Evolutionary conservation across 2,329 filamentous ascomycete genomes (phyloP).

Genomic region (Clonostachys chloroleuca): DNA sequence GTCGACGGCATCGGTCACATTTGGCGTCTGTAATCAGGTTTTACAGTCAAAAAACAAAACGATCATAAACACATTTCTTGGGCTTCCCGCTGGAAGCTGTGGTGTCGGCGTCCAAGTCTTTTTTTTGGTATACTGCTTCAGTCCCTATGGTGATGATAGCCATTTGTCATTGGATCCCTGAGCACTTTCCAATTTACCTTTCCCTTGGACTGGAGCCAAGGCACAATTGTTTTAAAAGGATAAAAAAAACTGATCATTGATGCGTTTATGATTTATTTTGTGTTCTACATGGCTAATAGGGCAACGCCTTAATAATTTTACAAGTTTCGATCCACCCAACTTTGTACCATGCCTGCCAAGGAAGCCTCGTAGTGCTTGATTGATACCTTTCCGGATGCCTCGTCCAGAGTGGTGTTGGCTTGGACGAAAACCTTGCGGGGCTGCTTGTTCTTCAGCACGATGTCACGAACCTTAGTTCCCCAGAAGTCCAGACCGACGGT

Average conservation of each 20-base stretch:
- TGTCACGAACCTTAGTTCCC: constrained; percentile 71
- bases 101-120: too few relatives aligned
- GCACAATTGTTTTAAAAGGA: neutral
- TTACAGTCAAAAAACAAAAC: constrained; percentile 53
- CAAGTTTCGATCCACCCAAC: constrained; percentile 63
- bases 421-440: constrained; percentile 92
- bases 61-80: constrained; percentile 22
- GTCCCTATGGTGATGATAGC: too few relatives aligned
- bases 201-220: neutral
- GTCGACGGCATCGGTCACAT: constrained; percentile 61
- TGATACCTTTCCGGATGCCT: constrained; percentile 63
- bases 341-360: constrained; percentile 76
- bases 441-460: constrained; percentile 73
- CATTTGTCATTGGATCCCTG: too few relatives aligned
- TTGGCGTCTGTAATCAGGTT: constrained; percentile 65
- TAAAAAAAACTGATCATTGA: neutral
- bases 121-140: too few relatives aligned
- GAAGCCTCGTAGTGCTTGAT: constrained; percentile 85
- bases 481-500: constrained; percentile 78
- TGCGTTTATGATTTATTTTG: neutral
- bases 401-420: constrained; percentile 76
- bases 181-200: neutral
- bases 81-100: too few relatives aligned
- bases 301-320: constrained; percentile 15
- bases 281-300: neutral